Evolutionary conservation across 495 filamentous ascomycete species (phyloP).

Genomic region (Penicillium canescens): DNA sequence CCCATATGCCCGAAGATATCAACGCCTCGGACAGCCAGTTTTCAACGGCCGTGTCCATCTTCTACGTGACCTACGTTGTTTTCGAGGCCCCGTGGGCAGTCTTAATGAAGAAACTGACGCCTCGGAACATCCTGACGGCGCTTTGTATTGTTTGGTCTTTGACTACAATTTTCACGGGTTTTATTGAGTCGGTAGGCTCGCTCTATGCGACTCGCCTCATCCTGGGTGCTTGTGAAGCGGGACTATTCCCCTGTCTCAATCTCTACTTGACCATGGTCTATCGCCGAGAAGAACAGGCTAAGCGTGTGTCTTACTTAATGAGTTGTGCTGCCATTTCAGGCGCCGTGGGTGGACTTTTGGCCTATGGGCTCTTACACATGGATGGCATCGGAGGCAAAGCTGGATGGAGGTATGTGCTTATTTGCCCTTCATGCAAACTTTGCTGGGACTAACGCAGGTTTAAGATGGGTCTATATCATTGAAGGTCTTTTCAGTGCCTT

Average conservation of each 20-base stretch:
- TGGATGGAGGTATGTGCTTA: conserved; percentile 37
- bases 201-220: conserved; percentile 60
- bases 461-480: conserved; percentile 53
- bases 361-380: conserved; percentile 47
- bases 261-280: conserved; percentile 55
- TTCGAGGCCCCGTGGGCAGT: conserved; percentile 46
- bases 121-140: conserved; percentile 39
- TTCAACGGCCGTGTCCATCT: conserved; percentile 50
- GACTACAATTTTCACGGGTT: conserved; percentile 54
- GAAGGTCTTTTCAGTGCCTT: conserved; percentile 54
- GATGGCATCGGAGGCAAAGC: conserved; percentile 42
- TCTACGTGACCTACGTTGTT: conserved; percentile 52
- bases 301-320: conserved; percentile 43
- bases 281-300: conserved; percentile 45
- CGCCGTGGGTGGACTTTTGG: conserved; percentile 46
- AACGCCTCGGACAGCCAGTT: conserved; percentile 42
- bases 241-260: conserved; percentile 66
- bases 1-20: conserved; percentile 46
- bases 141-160: conserved; percentile 52
- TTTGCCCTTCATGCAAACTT: not conserved
- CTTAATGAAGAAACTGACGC: conserved; percentile 48
- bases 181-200: conserved; percentile 46
- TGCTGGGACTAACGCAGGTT: not conserved
- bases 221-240: conserved; percentile 64
- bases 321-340: conserved; percentile 45